phyloP scores from a whole-genome alignment of 306 rosid species.

The Acacia acuminata region DNA sequence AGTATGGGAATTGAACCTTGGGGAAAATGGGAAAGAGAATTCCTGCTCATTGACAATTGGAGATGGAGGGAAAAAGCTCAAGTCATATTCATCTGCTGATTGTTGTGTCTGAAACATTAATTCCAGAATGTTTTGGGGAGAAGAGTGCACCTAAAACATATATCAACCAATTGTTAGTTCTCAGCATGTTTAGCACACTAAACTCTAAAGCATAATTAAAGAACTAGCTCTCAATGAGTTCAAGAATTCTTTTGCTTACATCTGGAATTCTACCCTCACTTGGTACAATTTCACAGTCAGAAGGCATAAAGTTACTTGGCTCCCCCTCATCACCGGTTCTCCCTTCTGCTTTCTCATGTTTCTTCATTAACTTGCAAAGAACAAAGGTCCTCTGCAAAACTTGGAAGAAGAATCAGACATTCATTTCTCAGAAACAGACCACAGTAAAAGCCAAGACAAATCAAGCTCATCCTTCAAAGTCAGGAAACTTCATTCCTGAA shows the following conservation, averaged over 20 bases:
- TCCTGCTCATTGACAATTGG: background rate
- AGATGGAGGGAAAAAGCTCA: background rate
- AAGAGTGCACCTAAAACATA: constrained; percentile 23
- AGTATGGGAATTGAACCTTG: too few species aligned
- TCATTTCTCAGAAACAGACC: background rate
- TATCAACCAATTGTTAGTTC: constrained; percentile 15
- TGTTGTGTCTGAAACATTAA: background rate
- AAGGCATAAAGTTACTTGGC: constrained; percentile 21
- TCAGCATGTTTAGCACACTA: constrained; percentile 6
- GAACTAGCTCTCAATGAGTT: background rate
- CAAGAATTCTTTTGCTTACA: constrained; percentile 44
- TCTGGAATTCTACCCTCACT: background rate
- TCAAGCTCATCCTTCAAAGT: constrained; percentile 8
- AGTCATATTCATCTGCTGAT: background rate
- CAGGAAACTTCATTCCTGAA: background rate
- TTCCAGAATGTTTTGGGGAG: background rate
- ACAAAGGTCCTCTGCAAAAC: constrained; percentile 51
- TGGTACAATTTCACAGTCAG: constrained; percentile 20
- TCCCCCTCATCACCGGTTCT: constrained; percentile 34
- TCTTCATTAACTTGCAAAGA: constrained; percentile 49
- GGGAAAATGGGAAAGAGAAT: background rate
- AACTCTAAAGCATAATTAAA: background rate
- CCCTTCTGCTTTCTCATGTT: constrained; percentile 32
- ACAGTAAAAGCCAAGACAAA: constrained; percentile 7
- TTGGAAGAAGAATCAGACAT: constrained; percentile 18